Base-by-base conservation (phyloP, 2,329 filamentous ascomycete genomes). In the Epichloe coenophiala region DNA sequence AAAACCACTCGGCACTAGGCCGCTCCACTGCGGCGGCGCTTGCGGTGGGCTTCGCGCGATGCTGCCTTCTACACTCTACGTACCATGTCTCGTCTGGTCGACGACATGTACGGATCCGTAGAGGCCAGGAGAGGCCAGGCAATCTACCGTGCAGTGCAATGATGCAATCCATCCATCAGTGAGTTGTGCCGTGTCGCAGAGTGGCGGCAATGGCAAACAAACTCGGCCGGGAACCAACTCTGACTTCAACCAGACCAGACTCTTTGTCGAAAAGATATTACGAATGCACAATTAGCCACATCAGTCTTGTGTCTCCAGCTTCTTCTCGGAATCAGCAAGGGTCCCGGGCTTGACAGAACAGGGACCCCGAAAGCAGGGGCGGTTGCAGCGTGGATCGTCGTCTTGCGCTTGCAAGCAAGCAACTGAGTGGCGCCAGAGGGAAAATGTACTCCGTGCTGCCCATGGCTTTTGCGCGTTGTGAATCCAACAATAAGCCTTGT, bases 11-110 rank as follows among this genome's bases (percentile, higher is more conserved):
- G 73, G 75, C 71, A 75, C 76, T 78, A 79, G 71, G 68, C 72
- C 75, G 74, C 76, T 79, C 78, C 78, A 81, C 78, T 68, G 67
- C 69, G 67, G 71, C 71, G 67, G 71, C 71, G 75, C 69, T 72
- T 70, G 67, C 66, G 68, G 44, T 48, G 50, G 48, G 27, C 38
- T n/a, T 45, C 45, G 41, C 38, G 50, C 39, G 19, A 38, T 23
- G 48, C 27, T 40, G 35, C 21, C 17, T 35, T 27, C 13, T 17
- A 19, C n/a, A 11, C 19, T 33, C 27, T 31, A 11, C 27, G 27
- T 31, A 31, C 8, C 31, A 9, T 11, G 31, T 31, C 8, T 31
- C 8, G 31, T 31, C 31, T 31, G 31, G 31, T 11, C 31, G 31
- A 31, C 31, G 31, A 31, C 31, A 31, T 11, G 9, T 31, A 27